Conservation (phyloP, 1,284 basidiomycete species). For the Polyporus tsugae region DNA sequence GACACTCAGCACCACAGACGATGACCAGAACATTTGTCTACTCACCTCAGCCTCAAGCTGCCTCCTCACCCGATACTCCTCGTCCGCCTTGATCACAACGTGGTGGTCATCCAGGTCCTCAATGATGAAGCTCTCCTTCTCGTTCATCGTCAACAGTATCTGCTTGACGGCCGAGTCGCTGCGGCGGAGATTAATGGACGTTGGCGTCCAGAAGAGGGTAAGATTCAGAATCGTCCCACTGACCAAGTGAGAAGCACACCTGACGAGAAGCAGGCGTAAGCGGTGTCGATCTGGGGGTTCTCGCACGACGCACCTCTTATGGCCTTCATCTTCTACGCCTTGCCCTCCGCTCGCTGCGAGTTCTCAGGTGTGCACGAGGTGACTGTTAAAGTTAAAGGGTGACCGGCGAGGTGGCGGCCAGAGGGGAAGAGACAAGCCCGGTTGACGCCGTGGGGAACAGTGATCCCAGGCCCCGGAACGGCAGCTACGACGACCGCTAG, state of each 20-base stretch:
- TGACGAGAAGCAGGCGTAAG: slow-evolving; percentile 39
- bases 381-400: not conserved
- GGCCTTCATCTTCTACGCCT: slow-evolving; percentile 56
- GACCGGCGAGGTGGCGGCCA: not conserved
- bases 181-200: slow-evolving; percentile 72
- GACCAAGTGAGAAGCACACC: slow-evolving; percentile 82
- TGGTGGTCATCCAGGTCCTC: slow-evolving; percentile 82
- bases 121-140: slow-evolving; percentile 60
- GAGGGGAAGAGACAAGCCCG: not conserved
- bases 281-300: slow-evolving; percentile 10
- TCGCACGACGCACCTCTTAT: slow-evolving; percentile 60
- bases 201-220: slow-evolving; percentile 9
- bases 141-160: slow-evolving; percentile 85
- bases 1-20: not conserved
- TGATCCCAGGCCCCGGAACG: slow-evolving; percentile 19
- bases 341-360: not conserved
- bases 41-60: slow-evolving; percentile 83
- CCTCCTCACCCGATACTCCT: slow-evolving; percentile 75
- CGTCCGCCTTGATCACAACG: slow-evolving; percentile 83
- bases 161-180: slow-evolving; percentile 91
- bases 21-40: not conserved
- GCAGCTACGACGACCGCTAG: not conserved
- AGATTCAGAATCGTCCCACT: slow-evolving; percentile 34
- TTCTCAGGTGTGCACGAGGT: slow-evolving; percentile 4
- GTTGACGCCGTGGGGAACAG: slow-evolving; percentile 8